phyloP scores from a whole-genome alignment of 2,329 filamentous ascomycete genomes.

The Epichloe sylvatica region DNA sequence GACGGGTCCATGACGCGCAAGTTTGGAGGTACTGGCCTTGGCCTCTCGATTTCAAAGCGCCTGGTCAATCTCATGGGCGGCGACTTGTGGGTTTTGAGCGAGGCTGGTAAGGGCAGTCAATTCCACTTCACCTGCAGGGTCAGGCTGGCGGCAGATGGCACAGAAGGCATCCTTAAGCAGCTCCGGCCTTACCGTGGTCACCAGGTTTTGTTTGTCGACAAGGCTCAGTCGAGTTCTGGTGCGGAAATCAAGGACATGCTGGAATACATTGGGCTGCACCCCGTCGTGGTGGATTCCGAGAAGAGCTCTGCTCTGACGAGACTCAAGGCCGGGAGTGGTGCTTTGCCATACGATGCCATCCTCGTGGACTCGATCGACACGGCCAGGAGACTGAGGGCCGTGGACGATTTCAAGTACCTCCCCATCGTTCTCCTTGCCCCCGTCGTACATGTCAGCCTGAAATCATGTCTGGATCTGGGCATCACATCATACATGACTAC shows the following conservation, averaged over 20 bases:
- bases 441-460: conserved; percentile 78
- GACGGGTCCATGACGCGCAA: conserved; percentile 93
- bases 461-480: conserved; percentile 83
- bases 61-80: conserved; percentile 94
- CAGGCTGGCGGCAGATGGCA: conserved; percentile 66
- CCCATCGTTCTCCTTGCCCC: conserved; percentile 88
- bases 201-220: conserved; percentile 88
- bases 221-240: conserved; percentile 65
- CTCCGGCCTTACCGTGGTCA: conserved; percentile 85
- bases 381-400: conserved; percentile 67
- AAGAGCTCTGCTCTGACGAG: conserved; percentile 45
- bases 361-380: conserved; percentile 90
- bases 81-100: conserved; percentile 89
- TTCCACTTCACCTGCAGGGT: conserved; percentile 96
- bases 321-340: conserved; percentile 34
- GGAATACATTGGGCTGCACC: conserved; percentile 61
- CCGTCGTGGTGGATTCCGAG: conserved; percentile 72
- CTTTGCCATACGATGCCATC: conserved; percentile 80
- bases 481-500: conserved; percentile 99
- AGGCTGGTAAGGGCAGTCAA: conserved; percentile 78
- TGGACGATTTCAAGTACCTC: conserved; percentile 95
- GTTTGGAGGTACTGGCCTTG: conserved; percentile 88
- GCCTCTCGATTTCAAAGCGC: conserved; percentile 87
- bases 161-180: conserved; percentile 65
- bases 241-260: conserved; percentile 69